Base-by-base conservation (phyloP, 208 protist genomes). In the Trypanosoma congolense region DNA sequence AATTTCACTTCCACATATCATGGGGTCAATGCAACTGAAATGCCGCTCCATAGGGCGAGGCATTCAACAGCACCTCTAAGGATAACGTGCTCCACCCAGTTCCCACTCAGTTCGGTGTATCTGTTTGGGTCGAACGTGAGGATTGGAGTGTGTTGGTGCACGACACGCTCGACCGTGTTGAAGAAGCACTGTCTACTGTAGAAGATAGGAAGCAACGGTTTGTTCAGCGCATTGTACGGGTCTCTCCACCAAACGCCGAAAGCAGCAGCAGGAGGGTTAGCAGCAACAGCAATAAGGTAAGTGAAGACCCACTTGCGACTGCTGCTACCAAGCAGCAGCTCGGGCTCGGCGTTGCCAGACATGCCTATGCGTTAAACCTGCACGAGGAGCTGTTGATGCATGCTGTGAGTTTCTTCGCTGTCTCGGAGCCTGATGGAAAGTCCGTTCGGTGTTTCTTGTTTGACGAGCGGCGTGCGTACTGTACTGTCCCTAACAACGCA, bases 121-220 rank as follows among this genome's bases (percentile, higher is more conserved):
- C 54, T 2, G 77, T 91, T 16, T 91, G 83, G 80, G 78, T 80
- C 22, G 83, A 87, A 46, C 48, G 71, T 6, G 61, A 67, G 19
- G 51, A 38, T 41, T 65, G 78, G 61, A 43, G 79, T 10, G 54
- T 65, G 6, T 56, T 66, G 18, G 77, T 83, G 18, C 83, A 87
- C 51, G 56, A 58, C 2, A 69, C 73, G 9, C 60, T 91, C 2
- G 46, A 60, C 6, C 49, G 67, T 9, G 73, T 91, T 52, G 72
- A 83, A 33, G 46, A 61, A 28, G 68, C 71, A 0, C 63, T 64
- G 48, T 19, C 24, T 43, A 19, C 14, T 24, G 22, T 43, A 4
- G 6, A 42, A 31, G n/a, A 3, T 26, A 25, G 18, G 18, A 10
- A 36, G 29, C 12, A 38, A 52, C 36, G 44, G 21, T 53, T 69